Conservation (phyloP, 1,284 basidiomycete species). For the Sporisorium iseilematis-ciliati region DNA sequence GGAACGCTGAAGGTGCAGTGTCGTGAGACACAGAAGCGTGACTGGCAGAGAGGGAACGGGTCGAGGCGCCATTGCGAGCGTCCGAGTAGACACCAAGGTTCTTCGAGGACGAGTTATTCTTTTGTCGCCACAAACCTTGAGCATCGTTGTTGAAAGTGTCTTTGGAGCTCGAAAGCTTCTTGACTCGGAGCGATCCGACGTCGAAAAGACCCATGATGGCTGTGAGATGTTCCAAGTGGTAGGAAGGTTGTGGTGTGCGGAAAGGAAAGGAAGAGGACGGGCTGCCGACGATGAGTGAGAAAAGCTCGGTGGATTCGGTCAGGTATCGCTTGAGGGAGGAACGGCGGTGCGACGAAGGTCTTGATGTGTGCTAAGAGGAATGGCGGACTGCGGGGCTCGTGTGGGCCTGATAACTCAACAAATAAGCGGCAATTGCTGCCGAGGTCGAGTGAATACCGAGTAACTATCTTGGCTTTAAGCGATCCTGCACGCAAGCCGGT, state of each 20-base stretch:
- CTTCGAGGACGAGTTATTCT: slow-evolving; percentile 19
- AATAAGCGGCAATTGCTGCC: background rate
- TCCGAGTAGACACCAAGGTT: slow-evolving; percentile 28
- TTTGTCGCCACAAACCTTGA: slow-evolving; percentile 19
- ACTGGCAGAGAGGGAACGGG: slow-evolving; percentile 36
- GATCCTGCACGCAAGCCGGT: background rate
- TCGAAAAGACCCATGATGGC: slow-evolving; percentile 49
- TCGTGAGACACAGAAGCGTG: slow-evolving; percentile 12
- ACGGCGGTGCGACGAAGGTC: background rate
- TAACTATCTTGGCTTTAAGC: background rate
- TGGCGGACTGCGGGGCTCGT: background rate
- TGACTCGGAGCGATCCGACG: slow-evolving; percentile 40
- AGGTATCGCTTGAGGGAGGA: background rate
- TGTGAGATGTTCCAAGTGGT: background rate
- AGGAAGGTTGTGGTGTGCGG: background rate
- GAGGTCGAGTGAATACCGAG: background rate
- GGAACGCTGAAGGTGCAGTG: background rate
- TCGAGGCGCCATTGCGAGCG: slow-evolving; percentile 19
- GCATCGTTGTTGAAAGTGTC: slow-evolving; percentile 14
- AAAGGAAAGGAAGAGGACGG: background rate
- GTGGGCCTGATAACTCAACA: background rate
- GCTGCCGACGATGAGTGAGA: background rate
- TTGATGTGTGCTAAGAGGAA: background rate
- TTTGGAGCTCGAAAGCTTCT: slow-evolving; percentile 20
- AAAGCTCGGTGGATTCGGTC: background rate